Conservation (phyloP, 83 land plant species). For the Picea mariana region DNA sequence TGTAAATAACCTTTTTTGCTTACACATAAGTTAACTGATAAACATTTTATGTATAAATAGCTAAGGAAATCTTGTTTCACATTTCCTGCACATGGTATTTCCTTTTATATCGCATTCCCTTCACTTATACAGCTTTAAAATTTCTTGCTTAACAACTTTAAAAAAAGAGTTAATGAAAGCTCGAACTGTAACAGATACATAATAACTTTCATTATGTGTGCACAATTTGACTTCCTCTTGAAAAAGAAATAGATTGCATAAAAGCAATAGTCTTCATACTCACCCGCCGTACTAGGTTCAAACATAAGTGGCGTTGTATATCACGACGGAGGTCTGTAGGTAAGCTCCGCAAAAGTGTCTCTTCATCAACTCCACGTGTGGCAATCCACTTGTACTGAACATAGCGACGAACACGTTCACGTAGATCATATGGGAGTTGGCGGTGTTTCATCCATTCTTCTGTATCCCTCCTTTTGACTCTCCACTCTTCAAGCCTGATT, state of each 20-base stretch:
- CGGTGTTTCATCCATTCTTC: slow-evolving; percentile 98
- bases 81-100: neutral
- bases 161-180: neutral
- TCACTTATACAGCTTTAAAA: neutral
- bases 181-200: neutral
- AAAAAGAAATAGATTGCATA: neutral
- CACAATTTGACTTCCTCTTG: neutral
- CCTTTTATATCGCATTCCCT: neutral
- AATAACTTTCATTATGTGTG: neutral
- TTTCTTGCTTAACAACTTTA: neutral
- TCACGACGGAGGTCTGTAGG: slow-evolving; percentile 90
- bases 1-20: neutral
- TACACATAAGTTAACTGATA: neutral
- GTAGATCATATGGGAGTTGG: slow-evolving; percentile 71
- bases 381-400: slow-evolving; percentile 91
- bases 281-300: slow-evolving; percentile 82
- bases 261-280: slow-evolving; percentile 1
- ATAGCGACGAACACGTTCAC: slow-evolving; percentile 82
- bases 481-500: slow-evolving; percentile 83
- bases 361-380: slow-evolving; percentile 91
- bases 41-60: neutral
- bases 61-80: neutral
- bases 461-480: slow-evolving; percentile 72
- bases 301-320: slow-evolving; percentile 87
- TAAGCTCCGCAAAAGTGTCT: slow-evolving; percentile 57